Conservation (phyloP, 345 rosid genomes). For the Luvunga scandens region DNA sequence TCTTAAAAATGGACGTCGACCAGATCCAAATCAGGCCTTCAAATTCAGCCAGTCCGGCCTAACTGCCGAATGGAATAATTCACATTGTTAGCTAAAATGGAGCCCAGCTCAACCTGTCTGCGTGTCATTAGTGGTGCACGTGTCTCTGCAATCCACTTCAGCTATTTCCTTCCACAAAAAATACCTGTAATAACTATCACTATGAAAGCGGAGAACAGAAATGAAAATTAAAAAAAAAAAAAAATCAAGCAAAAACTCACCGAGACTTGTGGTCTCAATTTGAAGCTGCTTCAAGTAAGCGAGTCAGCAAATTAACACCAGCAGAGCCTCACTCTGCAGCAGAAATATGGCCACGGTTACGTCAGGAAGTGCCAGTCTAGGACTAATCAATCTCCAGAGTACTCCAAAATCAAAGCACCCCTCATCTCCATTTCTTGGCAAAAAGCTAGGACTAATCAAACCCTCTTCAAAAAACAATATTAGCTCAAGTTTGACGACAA, state of each 20-base stretch:
- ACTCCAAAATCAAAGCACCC: conserved; percentile 19
- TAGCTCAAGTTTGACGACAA: conserved; percentile 37
- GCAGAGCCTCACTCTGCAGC: not conserved
- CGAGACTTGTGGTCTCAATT: conserved; percentile 23
- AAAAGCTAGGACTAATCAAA: conserved; percentile 37
- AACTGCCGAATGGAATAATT: not conserved
- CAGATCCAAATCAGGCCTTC: not conserved
- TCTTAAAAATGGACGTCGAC: not conserved
- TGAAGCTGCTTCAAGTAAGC: conserved; percentile 7
- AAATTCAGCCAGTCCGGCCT: not conserved
- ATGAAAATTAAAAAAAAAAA: not conserved
- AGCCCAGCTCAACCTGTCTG: not conserved
- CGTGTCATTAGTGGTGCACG: conserved; percentile 21
- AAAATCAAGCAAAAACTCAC: not conserved
- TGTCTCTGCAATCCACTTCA: conserved; percentile 10
- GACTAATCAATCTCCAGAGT: conserved; percentile 33
- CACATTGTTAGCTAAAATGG: not conserved
- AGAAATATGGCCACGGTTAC: conserved; percentile 62
- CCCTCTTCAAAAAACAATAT: conserved; percentile 26
- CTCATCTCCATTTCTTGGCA: conserved; percentile 61
- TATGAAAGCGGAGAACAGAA: conserved; percentile 19
- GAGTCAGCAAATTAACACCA: not conserved
- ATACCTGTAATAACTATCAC: conserved; percentile 39
- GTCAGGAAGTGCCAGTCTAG: conserved; percentile 44
- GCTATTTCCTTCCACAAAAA: conserved; percentile 29